phyloP scores from a whole-genome alignment of 371 early-diverging fungal genomes.

The Actinomortierella wolfii region DNA sequence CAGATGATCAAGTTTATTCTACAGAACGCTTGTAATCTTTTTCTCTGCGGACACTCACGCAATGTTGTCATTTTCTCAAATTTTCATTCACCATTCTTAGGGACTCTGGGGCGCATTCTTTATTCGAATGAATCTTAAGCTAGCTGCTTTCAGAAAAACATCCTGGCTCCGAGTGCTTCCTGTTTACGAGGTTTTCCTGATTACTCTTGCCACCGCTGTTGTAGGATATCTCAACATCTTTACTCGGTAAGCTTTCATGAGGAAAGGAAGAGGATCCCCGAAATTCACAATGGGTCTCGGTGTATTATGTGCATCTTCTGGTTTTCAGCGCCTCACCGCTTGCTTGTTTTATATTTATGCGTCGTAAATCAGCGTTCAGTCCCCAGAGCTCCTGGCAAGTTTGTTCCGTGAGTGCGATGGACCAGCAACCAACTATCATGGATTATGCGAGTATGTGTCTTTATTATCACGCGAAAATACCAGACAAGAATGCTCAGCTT shows the following conservation, averaged over 20 bases:
- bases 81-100: constrained; percentile 42
- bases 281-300: too few relatives aligned
- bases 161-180: constrained; percentile 66
- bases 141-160: constrained; percentile 72
- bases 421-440: constrained; percentile 37
- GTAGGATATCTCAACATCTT: constrained; percentile 83
- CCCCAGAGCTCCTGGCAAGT: constrained; percentile 67
- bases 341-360: too few relatives aligned
- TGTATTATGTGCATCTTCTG: too few relatives aligned
- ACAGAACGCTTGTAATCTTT: background rate
- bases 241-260: constrained; percentile 53
- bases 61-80: constrained; percentile 2
- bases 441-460: constrained; percentile 49
- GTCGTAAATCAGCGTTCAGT: constrained; percentile 50
- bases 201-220: constrained; percentile 76
- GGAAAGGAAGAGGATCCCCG: too few relatives aligned
- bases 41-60: background rate
- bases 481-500: too few relatives aligned
- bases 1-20: background rate
- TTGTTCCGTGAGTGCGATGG: constrained; percentile 75
- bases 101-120: constrained; percentile 91
- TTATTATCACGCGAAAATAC: too few relatives aligned
- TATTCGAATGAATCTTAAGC: constrained; percentile 75
- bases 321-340: too few relatives aligned
- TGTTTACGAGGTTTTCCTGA: constrained; percentile 71